phyloP scores from a whole-genome alignment of 805 yeast species.

The Sugiyamaella marilandica region DNA sequence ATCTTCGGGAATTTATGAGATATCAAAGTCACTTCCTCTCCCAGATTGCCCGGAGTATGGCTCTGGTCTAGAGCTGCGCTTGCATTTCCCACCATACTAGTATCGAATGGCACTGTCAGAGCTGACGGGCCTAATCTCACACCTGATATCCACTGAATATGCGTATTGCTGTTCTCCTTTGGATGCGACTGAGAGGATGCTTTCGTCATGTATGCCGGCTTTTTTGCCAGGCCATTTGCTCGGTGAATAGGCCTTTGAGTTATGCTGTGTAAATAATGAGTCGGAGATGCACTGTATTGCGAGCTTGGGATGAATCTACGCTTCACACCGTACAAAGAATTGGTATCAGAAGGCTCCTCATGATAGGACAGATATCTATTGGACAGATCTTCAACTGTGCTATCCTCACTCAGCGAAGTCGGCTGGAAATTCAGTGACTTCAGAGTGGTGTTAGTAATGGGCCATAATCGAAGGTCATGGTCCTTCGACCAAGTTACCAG shows the following conservation, averaged over 20 bases:
- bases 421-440: slow-evolving; percentile 41
- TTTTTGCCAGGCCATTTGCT: background rate
- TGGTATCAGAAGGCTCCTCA: slow-evolving; percentile 41
- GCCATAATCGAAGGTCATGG: slow-evolving; percentile 80
- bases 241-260: background rate
- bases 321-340: background rate
- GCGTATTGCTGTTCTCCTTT: slow-evolving; percentile 43
- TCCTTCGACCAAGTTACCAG: slow-evolving; percentile 93
- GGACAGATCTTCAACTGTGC: slow-evolving; percentile 35
- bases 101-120: slow-evolving; percentile 25
- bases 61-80: slow-evolving; percentile 19
- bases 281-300: slow-evolving; percentile 2
- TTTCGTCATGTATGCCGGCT: slow-evolving; percentile 20
- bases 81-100: slow-evolving; percentile 9
- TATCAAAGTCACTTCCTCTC: slow-evolving; percentile 85
- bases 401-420: slow-evolving; percentile 37
- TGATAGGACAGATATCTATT: slow-evolving; percentile 42
- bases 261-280: background rate
- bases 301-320: background rate
- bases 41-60: slow-evolving; percentile 54
- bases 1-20: slow-evolving; percentile 88
- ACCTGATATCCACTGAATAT: slow-evolving; percentile 89
- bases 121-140: slow-evolving; percentile 66
- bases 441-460: slow-evolving; percentile 47
- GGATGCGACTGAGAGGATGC: slow-evolving; percentile 28